Conservation (phyloP, 495 filamentous ascomycete species). For the Daldinia grandis region DNA sequence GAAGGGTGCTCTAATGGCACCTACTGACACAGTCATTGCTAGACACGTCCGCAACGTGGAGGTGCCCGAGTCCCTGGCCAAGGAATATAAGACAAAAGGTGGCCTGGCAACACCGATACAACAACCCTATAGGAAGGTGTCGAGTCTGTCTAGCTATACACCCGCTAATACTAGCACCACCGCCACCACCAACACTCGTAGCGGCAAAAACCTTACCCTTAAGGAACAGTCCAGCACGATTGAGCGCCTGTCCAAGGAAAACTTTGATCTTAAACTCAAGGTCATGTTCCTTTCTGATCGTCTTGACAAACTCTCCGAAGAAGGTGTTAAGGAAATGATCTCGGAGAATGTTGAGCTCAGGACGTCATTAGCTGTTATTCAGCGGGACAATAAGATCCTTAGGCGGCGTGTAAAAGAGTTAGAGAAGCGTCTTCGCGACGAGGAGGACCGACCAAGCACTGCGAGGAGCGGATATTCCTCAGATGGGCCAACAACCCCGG, state of each 20-base stretch:
- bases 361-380: constrained; percentile 83
- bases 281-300: constrained; percentile 96
- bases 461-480: constrained; percentile 55
- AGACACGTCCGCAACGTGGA: constrained; percentile 88
- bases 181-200: constrained; percentile 63
- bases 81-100: constrained; percentile 74
- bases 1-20: constrained; percentile 62
- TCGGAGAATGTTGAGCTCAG: constrained; percentile 95
- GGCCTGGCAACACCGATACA: constrained; percentile 61
- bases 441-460: constrained; percentile 67
- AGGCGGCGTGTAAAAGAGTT: constrained; percentile 81
- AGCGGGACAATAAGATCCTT: constrained; percentile 85
- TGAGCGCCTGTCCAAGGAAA: constrained; percentile 92
- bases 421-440: constrained; percentile 83
- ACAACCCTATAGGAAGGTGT: constrained; percentile 49
- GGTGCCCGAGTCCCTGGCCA: constrained; percentile 86
- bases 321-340: constrained; percentile 96
- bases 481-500: constrained; percentile 59
- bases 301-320: constrained; percentile 90
- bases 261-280: constrained; percentile 97
- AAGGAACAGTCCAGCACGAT: constrained; percentile 98
- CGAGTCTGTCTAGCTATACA: constrained; percentile 47
- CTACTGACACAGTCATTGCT: constrained; percentile 88
- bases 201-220: constrained; percentile 85
- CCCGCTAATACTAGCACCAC: constrained; percentile 50